Base-by-base conservation (phyloP, 805 yeast genomes). In the Zygotorulaspora florentina region DNA sequence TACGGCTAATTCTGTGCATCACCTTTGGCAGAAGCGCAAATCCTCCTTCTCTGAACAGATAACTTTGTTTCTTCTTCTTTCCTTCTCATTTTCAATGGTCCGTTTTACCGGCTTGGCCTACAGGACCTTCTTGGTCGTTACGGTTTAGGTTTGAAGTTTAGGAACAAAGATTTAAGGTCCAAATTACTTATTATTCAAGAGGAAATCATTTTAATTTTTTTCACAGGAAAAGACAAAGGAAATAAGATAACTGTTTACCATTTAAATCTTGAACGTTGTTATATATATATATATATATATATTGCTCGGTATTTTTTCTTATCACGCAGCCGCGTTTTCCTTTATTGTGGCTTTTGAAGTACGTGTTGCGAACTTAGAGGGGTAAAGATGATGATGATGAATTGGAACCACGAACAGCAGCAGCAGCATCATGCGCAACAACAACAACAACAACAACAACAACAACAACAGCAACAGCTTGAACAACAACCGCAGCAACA, bases 401-500 rank as follows among this genome's bases (percentile, higher is more conserved):
- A 37, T 37, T 37, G 40, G 35, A 16, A 28, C 12, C n/a, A 18
- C 25, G 35, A 11, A 9, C 13, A 16, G 36, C 46, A 34, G 23
- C 39, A 39, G 20, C 44, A 37, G 39, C 41, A 37, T 36, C 37
- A 38, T 11, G 37, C 26, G 18, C 43, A 40, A 35, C 47, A 12
- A 31, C 50, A 39, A 20, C 39, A 18, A 23, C 16, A 17, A 11
- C 25, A 40, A 33, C 43, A 29, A 34, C 42, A 30, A 38, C 46
- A 39, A 29, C 23, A 31, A 17, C 43, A 39, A 27, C 35, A 17
- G 26, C 35, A 23, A 38, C 43, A 43, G 31, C 35, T 4, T 34
- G 39, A 23, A 30, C 42, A 28, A 35, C 40, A 40, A 34, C 47
- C 30, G n/a, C 38, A 43, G 38, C 53, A 25, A 31, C 26, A 29